Evolutionary conservation across 306 rosid genomes (phyloP), one percentile per base, ranked within the genome.

Genomic region (Castanea crenata): DNA sequence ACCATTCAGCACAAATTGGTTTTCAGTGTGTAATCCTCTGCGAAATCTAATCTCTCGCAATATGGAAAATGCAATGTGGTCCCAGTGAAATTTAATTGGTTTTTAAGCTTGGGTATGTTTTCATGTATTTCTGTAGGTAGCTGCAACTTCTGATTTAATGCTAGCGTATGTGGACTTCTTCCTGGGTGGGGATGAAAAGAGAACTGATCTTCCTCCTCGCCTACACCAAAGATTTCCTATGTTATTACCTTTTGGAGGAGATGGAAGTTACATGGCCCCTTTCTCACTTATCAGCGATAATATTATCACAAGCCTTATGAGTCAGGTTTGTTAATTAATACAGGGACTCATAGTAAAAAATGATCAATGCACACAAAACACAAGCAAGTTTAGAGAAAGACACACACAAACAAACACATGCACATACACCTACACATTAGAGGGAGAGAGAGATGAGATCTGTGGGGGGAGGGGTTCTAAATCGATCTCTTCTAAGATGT

Each of bases 151-250:
- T 74, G 99, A 96, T 79, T 83, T 96, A 86, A 96, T 96, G 98
- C 94, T 93, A 57, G 98, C 92, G 20, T 93, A 90, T 88, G 74
- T 93, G 80, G 99, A 96, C 83, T 93, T 96, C 88, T 96, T 91
- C 84, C 97, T 96, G 69, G 99, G 99, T 58, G 99, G 98, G 73
- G 99, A 96, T 82, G 99, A 96, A 76, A 96, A 93, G 91, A 91
- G 99, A 87, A 78, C 79, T 21, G 99, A 96, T 88, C 93, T 96
- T 83, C 98, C 98, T 83, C 95, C 98, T 52, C 92, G 88, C 81
- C 87, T 96, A 80, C 76, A 74, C 74, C 92, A 88, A 85, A 90
- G 98, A 81, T 87, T 91, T 76, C 99, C 99, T 20, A 81, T 96
- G 85, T 82, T 96, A 54, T 82, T 96, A 71, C 93, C 90, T 81